Evolutionary conservation across 1,139 yeast species (phyloP).

Genomic region (Wickerhamomyces sp.): DNA sequence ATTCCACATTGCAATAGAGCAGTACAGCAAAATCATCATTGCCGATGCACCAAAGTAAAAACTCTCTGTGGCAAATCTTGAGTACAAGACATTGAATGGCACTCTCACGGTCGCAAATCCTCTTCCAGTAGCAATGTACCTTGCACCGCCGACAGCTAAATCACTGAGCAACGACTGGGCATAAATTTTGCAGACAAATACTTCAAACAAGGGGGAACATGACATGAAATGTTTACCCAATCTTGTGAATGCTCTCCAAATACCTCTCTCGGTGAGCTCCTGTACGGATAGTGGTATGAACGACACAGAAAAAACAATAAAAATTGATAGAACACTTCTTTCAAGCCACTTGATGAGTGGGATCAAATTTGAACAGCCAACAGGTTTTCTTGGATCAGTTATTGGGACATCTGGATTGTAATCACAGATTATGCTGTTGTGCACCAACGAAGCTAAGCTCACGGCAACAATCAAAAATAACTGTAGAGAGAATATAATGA

Average conservation of each 20-base stretch:
- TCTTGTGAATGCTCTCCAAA: conserved; percentile 65
- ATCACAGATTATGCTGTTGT: conserved; percentile 58
- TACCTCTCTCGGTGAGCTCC: conserved; percentile 68
- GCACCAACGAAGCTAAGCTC: conserved; percentile 61
- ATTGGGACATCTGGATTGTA: conserved; percentile 57
- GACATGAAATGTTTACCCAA: conserved; percentile 57
- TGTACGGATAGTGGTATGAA: conserved; percentile 67
- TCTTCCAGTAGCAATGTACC: conserved; percentile 72
- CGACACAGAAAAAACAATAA: conserved; percentile 69
- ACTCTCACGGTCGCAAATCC: conserved; percentile 74
- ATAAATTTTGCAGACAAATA: conserved; percentile 68
- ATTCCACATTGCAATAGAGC: conserved; percentile 70
- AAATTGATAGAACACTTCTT: conserved; percentile 69
- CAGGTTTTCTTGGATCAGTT: conserved; percentile 55
- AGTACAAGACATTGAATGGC: conserved; percentile 61
- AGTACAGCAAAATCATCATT: conserved; percentile 55
- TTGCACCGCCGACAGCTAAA: conserved; percentile 71
- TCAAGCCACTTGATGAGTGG: conserved; percentile 71
- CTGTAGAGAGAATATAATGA: conserved; percentile 64
- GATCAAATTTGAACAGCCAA: conserved; percentile 60
- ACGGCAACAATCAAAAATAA: conserved; percentile 60
- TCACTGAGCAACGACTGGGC: conserved; percentile 61
- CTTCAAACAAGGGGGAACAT: conserved; percentile 67
- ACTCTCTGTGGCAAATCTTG: conserved; percentile 68
- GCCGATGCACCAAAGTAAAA: conserved; percentile 67